phyloP scores from a whole-genome alignment of 2,329 filamentous ascomycete genomes.

The Sporothrix humicola region DNA sequence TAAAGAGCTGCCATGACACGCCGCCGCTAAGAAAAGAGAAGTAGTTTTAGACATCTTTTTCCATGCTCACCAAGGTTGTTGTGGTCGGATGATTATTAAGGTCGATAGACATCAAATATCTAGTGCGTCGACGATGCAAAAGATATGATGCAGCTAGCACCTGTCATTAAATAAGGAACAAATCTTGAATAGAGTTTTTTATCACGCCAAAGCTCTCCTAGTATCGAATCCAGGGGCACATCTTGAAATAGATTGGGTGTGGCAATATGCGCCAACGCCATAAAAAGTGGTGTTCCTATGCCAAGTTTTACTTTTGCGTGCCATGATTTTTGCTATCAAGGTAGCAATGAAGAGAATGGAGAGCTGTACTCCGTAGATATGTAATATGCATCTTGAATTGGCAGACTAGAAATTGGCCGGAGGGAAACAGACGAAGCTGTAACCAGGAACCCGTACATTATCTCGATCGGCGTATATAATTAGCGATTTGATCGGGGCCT shows the following conservation, averaged over 20 bases:
- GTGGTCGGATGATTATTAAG: too few species aligned
- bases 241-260: not conserved
- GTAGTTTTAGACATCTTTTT: too few species aligned
- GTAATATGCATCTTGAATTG: not conserved
- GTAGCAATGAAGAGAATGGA: not conserved
- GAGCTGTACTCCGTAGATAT: not conserved
- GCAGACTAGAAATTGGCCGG: not conserved
- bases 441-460: not conserved
- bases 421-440: not conserved
- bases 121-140: too few species aligned
- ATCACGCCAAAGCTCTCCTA: not conserved
- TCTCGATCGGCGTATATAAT: conserved; percentile 12
- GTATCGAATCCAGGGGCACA: conserved; percentile 1
- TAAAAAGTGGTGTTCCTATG: not conserved
- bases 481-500: not conserved
- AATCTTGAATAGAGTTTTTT: not conserved
- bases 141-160: too few species aligned
- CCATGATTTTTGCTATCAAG: not conserved
- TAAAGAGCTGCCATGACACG: too few species aligned
- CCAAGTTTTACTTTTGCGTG: conserved; percentile 1
- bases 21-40: too few species aligned
- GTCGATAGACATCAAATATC: too few species aligned
- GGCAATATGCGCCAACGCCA: conserved; percentile 4
- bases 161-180: not conserved
- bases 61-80: too few species aligned